Conservation (phyloP, 805 yeast genomes). For the Wickerhamiella allomyrinae region DNA sequence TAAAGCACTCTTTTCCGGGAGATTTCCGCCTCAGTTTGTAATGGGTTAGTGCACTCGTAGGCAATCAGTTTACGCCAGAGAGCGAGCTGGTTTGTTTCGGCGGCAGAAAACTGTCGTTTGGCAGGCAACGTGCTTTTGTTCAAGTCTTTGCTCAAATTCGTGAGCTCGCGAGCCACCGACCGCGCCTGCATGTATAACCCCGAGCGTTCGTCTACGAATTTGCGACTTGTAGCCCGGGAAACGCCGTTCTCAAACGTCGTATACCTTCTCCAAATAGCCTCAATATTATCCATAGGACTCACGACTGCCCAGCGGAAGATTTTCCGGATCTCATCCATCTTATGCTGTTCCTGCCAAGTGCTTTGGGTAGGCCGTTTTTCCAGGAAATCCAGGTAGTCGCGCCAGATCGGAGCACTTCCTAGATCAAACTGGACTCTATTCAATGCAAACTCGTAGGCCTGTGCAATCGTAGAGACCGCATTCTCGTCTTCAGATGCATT, state of each 20-base stretch:
- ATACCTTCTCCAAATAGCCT: conserved; percentile 67
- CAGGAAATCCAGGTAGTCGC: conserved; percentile 66
- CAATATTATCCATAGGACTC: conserved; percentile 67
- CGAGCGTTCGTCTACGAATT: conserved; percentile 68
- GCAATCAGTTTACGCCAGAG: conserved; percentile 63
- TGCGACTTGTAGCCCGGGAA: conserved; percentile 65
- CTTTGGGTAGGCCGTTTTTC: conserved; percentile 42
- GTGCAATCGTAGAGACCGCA: conserved; percentile 45
- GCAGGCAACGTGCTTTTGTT: conserved; percentile 26
- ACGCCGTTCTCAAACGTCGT: conserved; percentile 70
- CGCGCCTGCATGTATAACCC: conserved; percentile 80
- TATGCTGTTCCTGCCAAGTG: conserved; percentile 75
- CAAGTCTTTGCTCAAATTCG: conserved; percentile 39
- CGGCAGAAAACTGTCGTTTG: conserved; percentile 20
- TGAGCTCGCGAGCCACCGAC: conserved; percentile 58
- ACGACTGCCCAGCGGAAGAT: conserved; percentile 53
- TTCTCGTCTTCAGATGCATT: conserved; percentile 73
- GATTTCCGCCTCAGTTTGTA: conserved; percentile 39
- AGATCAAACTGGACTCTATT: conserved; percentile 69
- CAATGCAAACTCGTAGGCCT: conserved; percentile 74
- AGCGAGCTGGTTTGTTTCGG: conserved; percentile 29
- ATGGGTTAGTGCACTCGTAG: conserved; percentile 63
- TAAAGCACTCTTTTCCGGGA: conserved; percentile 47
- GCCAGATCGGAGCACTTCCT: conserved; percentile 59
- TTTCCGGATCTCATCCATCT: conserved; percentile 59